A percentile compares a stretch with the other conserved stretches of the same genome.
phyloP scores from a whole-genome alignment of 345 rosid species.

The Anastatica hierochuntica region DNA sequence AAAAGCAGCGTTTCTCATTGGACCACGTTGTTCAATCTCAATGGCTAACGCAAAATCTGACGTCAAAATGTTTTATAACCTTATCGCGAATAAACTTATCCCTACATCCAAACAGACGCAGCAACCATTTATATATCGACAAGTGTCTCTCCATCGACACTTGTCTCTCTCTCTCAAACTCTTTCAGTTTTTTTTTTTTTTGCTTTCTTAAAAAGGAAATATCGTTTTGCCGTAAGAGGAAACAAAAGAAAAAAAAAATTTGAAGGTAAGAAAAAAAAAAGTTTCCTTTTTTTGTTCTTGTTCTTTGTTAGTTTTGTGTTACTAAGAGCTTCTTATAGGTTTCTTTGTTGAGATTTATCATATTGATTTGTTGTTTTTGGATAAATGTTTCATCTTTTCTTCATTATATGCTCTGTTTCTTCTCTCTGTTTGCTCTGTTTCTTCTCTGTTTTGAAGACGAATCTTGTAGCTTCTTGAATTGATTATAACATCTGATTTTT shows the following conservation, averaged over 20 bases:
- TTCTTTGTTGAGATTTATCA: conserved; percentile 7
- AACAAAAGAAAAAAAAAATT: neutral
- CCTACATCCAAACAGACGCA: conserved; percentile 12
- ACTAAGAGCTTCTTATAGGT: conserved; percentile 12
- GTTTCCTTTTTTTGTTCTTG: neutral
- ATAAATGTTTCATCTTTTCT: neutral
- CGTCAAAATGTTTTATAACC: conserved; percentile 4
- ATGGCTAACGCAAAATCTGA: conserved; percentile 25
- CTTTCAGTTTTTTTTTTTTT: conserved; percentile 7
- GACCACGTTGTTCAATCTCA: conserved; percentile 43
- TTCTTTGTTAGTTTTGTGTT: conserved; percentile 6
- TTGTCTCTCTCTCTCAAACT: conserved; percentile 50
- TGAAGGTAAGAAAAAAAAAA: conserved; percentile 14
- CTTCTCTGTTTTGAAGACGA: too few relatives aligned
- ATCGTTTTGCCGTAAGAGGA: neutral
- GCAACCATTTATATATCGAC: conserved; percentile 52
- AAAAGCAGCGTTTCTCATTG: conserved; percentile 27
- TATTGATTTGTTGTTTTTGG: conserved; percentile 11
- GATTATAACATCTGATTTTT: too few relatives aligned
- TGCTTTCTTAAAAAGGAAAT: conserved; percentile 12
- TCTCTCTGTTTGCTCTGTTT: neutral
- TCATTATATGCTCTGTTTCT: too few relatives aligned
- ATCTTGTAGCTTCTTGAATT: too few relatives aligned
- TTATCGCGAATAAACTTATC: conserved; percentile 16
- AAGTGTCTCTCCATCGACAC: conserved; percentile 64